These are phyloP conservation scores for Pseudocercospora fijiensis DNA, from an alignment of 2,329 filamentous ascomycete species.

Conservation along the genomic window DNA sequence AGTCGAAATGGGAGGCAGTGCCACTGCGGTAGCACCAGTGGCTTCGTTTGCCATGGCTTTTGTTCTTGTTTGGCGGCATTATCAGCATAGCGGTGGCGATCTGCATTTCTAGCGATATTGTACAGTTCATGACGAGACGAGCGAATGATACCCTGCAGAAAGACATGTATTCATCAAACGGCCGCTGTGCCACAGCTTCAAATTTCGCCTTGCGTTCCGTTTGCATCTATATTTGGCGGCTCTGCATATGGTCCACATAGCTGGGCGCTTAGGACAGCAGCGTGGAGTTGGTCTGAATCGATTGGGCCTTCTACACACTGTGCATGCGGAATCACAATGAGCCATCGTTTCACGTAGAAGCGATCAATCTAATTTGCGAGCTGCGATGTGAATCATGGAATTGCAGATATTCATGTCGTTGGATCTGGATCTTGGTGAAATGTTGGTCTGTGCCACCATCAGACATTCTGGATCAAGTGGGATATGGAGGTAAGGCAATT, in stretches of 20 bases:
- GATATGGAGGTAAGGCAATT: too few relatives aligned
- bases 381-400: not conserved
- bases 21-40: slow-evolving; percentile 15
- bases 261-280: not conserved
- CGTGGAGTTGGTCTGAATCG: not conserved
- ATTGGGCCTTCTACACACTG: not conserved
- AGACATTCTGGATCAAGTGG: too few relatives aligned
- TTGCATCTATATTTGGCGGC: not conserved
- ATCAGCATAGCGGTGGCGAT: not conserved
- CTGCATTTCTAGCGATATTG: not conserved
- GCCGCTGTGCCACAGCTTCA: not conserved
- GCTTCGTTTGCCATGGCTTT: not conserved
- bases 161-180: not conserved
- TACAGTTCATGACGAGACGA: slow-evolving; percentile 8
- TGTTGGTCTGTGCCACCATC: too few relatives aligned
- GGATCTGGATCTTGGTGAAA: not conserved
- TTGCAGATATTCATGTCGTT: not conserved
- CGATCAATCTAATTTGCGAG: not conserved
- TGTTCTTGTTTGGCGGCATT: not conserved
- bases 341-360: not conserved
- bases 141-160: slow-evolving; percentile 3
- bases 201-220: not conserved
- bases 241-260: not conserved
- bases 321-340: not conserved
- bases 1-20: slow-evolving; percentile 27